Evolutionary conservation across 495 filamentous ascomycete genomes (phyloP).

Genomic region (Penicillium pulvis): DNA sequence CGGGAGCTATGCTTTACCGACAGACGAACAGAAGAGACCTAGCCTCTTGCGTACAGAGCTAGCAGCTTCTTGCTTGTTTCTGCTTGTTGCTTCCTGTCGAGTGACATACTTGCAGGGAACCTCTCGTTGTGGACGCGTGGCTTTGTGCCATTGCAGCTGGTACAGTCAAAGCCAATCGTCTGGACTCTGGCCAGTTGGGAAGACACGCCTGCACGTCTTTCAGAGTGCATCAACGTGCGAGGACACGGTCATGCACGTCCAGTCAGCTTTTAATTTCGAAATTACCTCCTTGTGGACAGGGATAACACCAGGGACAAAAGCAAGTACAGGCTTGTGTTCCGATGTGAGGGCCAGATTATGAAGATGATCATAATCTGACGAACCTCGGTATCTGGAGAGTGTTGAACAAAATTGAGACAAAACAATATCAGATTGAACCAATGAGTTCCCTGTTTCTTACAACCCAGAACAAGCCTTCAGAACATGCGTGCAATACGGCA

Average conservation of each 20-base stretch:
- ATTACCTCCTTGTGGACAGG: not conserved
- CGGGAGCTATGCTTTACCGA: not conserved
- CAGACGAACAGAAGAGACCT: not conserved
- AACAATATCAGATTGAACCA: not conserved
- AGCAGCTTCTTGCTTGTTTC: not conserved
- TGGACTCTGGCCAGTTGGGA: not conserved
- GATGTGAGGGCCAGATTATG: not conserved
- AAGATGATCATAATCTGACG: not conserved
- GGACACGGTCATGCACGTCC: not conserved
- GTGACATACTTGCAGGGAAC: not conserved
- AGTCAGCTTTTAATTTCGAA: not conserved
- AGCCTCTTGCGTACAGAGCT: not conserved
- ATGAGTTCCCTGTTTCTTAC: not conserved
- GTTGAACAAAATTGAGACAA: not conserved
- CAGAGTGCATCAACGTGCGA: not conserved
- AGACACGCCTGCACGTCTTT: not conserved
- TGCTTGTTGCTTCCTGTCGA: not conserved
- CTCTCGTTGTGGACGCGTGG: constrained; percentile 8
- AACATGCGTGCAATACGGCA: not conserved
- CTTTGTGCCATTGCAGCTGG: constrained; percentile 1
- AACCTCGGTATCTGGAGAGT: not conserved
- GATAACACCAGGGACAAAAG: not conserved
- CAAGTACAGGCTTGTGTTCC: not conserved
- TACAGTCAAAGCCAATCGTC: not conserved
- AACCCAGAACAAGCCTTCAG: not conserved